Evolutionary conservation across 345 rosid species (phyloP), one percentile per base, ranked within the genome.

Genomic region (Eucalyptus pumila): DNA sequence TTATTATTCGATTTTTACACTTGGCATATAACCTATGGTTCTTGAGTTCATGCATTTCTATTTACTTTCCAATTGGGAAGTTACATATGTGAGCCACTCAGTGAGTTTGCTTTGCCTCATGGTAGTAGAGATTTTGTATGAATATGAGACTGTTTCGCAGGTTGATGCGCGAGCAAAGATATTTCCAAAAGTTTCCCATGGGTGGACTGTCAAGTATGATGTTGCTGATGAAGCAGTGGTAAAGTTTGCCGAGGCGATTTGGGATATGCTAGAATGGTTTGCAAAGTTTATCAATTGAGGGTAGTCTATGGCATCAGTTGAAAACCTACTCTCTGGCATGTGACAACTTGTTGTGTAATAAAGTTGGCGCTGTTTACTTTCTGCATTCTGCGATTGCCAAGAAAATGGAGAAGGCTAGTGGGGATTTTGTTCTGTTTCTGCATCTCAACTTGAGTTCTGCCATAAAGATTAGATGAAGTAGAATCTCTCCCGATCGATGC

Each of bases 201-300:
- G 98, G 26, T 97, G 98, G 98, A 93, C 95, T 10, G 92, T 95
- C n/a, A 92, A 98, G 91, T 97, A 94, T 91, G 83, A 91, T 5
- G 87, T 21, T 4, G 91, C 91, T 86, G 94, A 97, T 91, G 92
- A 91, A 88, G 85, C 80, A 27, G 96, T 93, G 9, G 94, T 93
- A 44, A 91, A 91, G 89, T 45, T 86, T 21, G 97, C 98, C 23
- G 96, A 96, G 93, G 98, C 98, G 42, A 98, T 94, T 92, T 89
- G 87, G 52, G 58, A 94, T 91, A 88, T 93, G 94, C 83, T 96
- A 65, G 92, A 92, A 24, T 97, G 97, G 98, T 92, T 96, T 87
- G 87, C 89, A 45, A 92, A 94, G 90, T 88, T 92, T 91, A 88
- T 94, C 88, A 95, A 94, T 90, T 94, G 93, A 94, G 89, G 85